Base-by-base conservation (phyloP, 169 alveolate species). In the Cryptosporidium andersoni region DNA sequence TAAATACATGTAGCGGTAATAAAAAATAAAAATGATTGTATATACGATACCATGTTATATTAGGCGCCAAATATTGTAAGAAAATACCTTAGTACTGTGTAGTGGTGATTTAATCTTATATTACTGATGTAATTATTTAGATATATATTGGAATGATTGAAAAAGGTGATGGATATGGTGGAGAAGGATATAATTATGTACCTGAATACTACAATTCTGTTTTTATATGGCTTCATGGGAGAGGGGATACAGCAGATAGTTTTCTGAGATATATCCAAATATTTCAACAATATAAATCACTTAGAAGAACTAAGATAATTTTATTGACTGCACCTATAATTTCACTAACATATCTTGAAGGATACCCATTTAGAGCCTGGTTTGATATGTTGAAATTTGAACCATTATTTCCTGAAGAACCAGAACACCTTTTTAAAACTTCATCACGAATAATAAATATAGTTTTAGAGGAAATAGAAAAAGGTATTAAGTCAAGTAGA, bases 181-280 rank as follows among this genome's bases (percentile, higher is more conserved):
- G 85, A 25, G 60, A 58, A 34, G 85, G 85, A 14, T 60, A 58
- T 12, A 8, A 74, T 51, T 74, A 43, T 60, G 85, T 58, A 25
- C 68, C 85, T 5, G 36, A 43, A 16, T 45, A 48, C 11, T 74
- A 74, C 40, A 48, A 56, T 43, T 74, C 85, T 1, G 85, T 74
- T 9, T 45, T 74, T 34, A 74, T 74, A 25, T 74, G 85, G 85
- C 85, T 74, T 49, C 85, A 74, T 45, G 85, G 85, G 47, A 74
- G 60, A 36, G 85, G 85, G 4, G 85, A 74, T 25, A 55, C 55
- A 14, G 85, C 85, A 37, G 51, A 43, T 34, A 74, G 85, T 47
- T 74, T 58, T 60, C 12, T 40, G 16, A 34, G 40, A 45, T 60
- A 58, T 55, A 58, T 74, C 12, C 39, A 74, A 2, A 25, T 74